Base-by-base conservation (phyloP, 768 basidiomycete genomes). In the Pisolithus albus region DNA sequence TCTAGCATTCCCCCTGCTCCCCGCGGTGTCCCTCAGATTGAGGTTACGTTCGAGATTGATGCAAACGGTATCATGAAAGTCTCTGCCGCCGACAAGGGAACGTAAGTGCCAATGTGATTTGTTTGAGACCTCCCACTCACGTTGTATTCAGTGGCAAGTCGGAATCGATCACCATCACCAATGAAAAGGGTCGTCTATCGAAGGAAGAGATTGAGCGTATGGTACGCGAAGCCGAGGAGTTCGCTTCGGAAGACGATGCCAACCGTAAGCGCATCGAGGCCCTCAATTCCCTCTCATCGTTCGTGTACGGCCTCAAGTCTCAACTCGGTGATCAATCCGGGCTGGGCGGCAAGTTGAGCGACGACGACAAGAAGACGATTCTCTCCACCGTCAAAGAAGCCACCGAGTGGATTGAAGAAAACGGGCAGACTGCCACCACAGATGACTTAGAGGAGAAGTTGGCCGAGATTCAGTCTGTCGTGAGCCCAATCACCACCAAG, bases 1-100 rank as follows among this genome's bases (percentile, higher is more conserved):
- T 86, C 82, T 42, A 66, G 89, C 53, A 96, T 98, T 55, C 93
- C 95, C 30, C 92, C 95, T 38, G 88, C 94, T 2, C 94, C 94
- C 59, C 91, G 94, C 56, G 94, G 94, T 67, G 90, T 93, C 47
- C 95, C 95, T 64, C 95, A 97, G 58, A 94, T 98, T 50, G 94
- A 97, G 71, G 94, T 97, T 47, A 85, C 88, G 15, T 97, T 98
- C 65, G 92, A 95, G 73, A 88, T 95, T 63, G 92, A 93, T 59
- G 88, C 91, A 64, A 91, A 92, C 68, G 90, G 89, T 76, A 94
- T 95, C 61, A 87, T 96, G 84, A 94, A 91, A 70, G 92, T 97
- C 48, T 78, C 79, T 42, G 94, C 92, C 11, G 78, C 87, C 34
- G 93, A 96, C 69, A 95, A 95, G 87, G 92, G 88, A 68, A 95